Base-by-base conservation (phyloP, 768 basidiomycete genomes). In the Podaxis sp. region DNA sequence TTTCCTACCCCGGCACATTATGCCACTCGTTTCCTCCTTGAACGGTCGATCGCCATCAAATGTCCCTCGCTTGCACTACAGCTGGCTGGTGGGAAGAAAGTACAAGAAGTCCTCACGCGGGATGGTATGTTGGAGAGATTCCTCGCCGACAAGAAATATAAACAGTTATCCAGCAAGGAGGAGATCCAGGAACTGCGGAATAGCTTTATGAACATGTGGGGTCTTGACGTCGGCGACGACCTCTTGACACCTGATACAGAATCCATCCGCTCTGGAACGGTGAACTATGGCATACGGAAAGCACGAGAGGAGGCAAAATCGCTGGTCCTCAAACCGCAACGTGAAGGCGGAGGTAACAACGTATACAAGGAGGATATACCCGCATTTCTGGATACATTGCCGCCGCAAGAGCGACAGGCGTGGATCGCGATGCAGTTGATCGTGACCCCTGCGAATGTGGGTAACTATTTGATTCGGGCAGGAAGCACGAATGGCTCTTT, bases 361-460 rank as follows among this genome's bases (percentile, higher is more conserved):
- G 82, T 98, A 25, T 98, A 98, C 74, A 90, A 90, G 62, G 77
- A 76, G 2, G 85, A 87, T 51, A 96, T 98, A 52, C 91, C 91
- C 0, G 64, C 76, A 0, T 94, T 93, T 73, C 76, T 99, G 2
- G 84, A 87, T 13, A 68, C 68, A 5, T 76, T 98, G 2, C 81
- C 82, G 0, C 71, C 67, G 1, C 68, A 76, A 56, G 90, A 91
- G 67, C 82, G 88, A 6, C 81, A 85, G 63, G 94, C 91, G 1
- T 99, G 96, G 91, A 94, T 98, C 57, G 90, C 95, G 35, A 98
- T 98, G 96, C 88, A 90, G 62, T 76, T 98, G 66, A 99, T 99
- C 63, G 75, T 78, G 18, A 88, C 94, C 1, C 95, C 95, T 0
- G 70, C 77, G 28, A 82, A 83, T 2, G 66, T 84, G 13, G 78